Evolutionary conservation across 2,329 filamentous ascomycete species (phyloP), one percentile per base, ranked within the genome.

Genomic region (Nemania diffusa): DNA sequence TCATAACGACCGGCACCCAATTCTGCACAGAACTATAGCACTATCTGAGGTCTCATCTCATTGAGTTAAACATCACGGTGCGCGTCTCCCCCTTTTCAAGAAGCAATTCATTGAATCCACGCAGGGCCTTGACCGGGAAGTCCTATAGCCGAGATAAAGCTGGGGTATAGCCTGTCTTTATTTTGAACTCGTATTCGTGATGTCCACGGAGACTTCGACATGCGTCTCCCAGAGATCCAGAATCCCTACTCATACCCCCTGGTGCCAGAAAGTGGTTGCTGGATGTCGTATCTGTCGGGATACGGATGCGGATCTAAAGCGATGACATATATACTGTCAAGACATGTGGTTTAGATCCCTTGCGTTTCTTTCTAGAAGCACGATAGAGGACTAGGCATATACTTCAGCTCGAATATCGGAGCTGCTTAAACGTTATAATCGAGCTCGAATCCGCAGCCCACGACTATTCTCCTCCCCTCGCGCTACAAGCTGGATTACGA

Each of bases 51-150:
- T 93, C 91, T 73, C 90, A 87, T 64, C 91, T 84, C 6, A 85
- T 91, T 63, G 93, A 72, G 0, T 81, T 79, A 72, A 93, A 83
- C 22, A 83, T 81, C 0, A 93, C 84, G 0, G 79, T 83, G 64
- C 79, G 78, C 3, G 78, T 84, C 74, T 88, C 81, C 0, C 87
- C 88, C 0, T 84, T 82, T 3, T 83, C 80, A 17, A 93, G 78
- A 27, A 80, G 77, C 2, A 92, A 81, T 81, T 94, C 93, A 69
- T 91, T 89, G 74, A 94, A 94, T 32, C 91, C 91, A 15, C 92
- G 86, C 22, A 94, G 82, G n/a, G 90, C 88, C 63, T 85, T 84
- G 1, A 88, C 78, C 0, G 91, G 91, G 58, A 92, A 93, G 29
- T 93, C 90, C 83, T 83, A 55, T 84, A 84, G 17, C 77, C 69